Evolutionary conservation across 345 rosid genomes (phyloP).

Genomic region (Euphorbia lathyris): DNA sequence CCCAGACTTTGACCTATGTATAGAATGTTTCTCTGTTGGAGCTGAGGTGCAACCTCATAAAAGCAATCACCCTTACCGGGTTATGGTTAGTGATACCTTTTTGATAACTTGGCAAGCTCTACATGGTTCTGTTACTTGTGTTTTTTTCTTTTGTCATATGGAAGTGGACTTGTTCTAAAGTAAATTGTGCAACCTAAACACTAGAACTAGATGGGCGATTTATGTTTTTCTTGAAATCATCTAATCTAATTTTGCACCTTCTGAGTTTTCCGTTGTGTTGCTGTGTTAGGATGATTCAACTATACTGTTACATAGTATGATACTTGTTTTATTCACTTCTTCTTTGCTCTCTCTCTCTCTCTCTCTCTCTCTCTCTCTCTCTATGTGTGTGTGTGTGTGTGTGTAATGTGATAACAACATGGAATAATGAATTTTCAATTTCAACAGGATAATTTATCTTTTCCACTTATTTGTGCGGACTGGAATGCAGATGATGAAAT

Average conservation of each 20-base stretch:
- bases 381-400: too few relatives aligned
- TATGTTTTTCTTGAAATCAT: background rate
- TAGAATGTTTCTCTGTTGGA: slow-evolving; percentile 95
- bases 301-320: background rate
- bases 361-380: background rate
- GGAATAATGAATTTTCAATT: slow-evolving; percentile 12
- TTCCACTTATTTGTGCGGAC: slow-evolving; percentile 83
- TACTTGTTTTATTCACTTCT: background rate
- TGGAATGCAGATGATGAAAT: slow-evolving; percentile 99
- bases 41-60: slow-evolving; percentile 91
- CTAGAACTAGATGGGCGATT: background rate
- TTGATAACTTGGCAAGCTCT: slow-evolving; percentile 9
- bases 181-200: background rate
- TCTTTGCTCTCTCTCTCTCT: too few relatives aligned
- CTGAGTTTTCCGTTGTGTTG: background rate
- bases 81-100: slow-evolving; percentile 68
- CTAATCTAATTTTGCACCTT: background rate
- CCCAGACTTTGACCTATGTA: slow-evolving; percentile 95
- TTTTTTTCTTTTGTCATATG: background rate
- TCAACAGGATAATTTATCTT: slow-evolving; percentile 78
- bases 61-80: slow-evolving; percentile 79
- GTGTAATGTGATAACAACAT: too few relatives aligned
- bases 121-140: background rate
- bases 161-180: background rate
- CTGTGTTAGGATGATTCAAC: slow-evolving; percentile 1